phyloP scores from a whole-genome alignment of 2,329 filamentous ascomycete species.

The Phaeophleospora eucalypticola region DNA sequence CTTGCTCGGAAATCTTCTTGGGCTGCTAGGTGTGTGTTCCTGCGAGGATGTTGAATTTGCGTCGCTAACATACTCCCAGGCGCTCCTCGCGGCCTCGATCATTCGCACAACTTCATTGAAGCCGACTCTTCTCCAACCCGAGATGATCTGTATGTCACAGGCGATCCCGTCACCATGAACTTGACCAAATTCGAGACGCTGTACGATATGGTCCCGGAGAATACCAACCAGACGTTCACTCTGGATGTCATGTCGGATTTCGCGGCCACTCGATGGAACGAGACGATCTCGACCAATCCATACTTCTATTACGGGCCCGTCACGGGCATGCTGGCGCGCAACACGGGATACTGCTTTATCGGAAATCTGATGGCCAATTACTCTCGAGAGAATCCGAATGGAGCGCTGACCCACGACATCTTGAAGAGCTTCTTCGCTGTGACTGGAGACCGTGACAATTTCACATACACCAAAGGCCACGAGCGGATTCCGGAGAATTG shows the following conservation, averaged over 20 bases:
- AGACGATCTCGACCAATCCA: conserved; percentile 26
- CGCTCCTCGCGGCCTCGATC: conserved; percentile 36
- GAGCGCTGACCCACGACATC: conserved; percentile 24
- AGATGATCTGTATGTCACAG: conserved; percentile 47
- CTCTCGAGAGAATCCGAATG: conserved; percentile 28
- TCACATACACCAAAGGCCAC: conserved; percentile 19
- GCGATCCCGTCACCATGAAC: conserved; percentile 50
- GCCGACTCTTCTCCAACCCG: conserved; percentile 51
- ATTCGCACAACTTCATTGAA: conserved; percentile 56
- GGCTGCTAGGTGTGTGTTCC: conserved; percentile 22
- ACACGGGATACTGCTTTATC: conserved; percentile 25
- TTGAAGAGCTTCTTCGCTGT: conserved; percentile 26
- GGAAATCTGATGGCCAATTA: conserved; percentile 29
- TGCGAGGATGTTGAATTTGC: conserved; percentile 7
- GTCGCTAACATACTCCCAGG: conserved; percentile 5
- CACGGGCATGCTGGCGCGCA: conserved; percentile 27
- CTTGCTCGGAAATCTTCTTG: conserved; percentile 42
- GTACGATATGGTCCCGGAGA: conserved; percentile 32
- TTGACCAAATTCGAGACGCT: conserved; percentile 50
- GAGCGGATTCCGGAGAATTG: conserved; percentile 22
- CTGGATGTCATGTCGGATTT: conserved; percentile 30
- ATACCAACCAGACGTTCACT: conserved; percentile 23
- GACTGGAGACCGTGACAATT: conserved; percentile 16
- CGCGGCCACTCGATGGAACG: conserved; percentile 25
- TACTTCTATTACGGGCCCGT: conserved; percentile 31